Base-by-base conservation (phyloP, 345 rosid genomes). In the Leavenworthia alabamica region DNA sequence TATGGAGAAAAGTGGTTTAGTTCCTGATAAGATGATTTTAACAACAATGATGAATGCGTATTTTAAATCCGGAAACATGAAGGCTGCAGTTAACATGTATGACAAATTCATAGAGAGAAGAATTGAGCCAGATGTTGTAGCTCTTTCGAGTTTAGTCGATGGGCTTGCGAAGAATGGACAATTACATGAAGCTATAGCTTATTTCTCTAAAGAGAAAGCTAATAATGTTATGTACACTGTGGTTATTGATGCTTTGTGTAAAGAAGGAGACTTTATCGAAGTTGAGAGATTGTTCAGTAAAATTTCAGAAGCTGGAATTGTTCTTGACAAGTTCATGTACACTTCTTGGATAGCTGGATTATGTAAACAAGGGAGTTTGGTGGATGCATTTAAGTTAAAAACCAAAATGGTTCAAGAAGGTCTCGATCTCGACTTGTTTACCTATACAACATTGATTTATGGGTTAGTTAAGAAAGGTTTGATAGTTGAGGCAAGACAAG, bases 281-380 rank as follows among this genome's bases (percentile, higher is more conserved):
- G 78, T 76, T 37, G 78, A 79, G 66, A 67, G 66, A 44, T 24
- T 77, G 5, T 65, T 79, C 36, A 22, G 33, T 22, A 66, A 73
- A 62, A 60, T 76, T 48, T 63, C 47, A 59, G 73, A 79, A 35
- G 72, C 74, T 26, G 78, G 78, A 55, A 67, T 79, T 33, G 55
- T 50, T 67, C 73, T 75, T 1, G 77, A 79, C 71, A 76, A 76
- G 68, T 73, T 73, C 74, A 74, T 73, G 67, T 79, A 73, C 60
- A 79, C 83, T 55, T 73, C 67, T 46, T 79, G 77, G 78, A 79
- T 79, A 37, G 76, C 80, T 4, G 80, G 78, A 37, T 60, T 79
- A 24, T 79, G 80, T 47, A 60, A 60, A 60, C 70, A 79, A 44
- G 83, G 80, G 43, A 50, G 67, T 46, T 55, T 79, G 64, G 46